phyloP scores from a whole-genome alignment of 306 rosid genomes.

The Lathyrus aphaca region DNA sequence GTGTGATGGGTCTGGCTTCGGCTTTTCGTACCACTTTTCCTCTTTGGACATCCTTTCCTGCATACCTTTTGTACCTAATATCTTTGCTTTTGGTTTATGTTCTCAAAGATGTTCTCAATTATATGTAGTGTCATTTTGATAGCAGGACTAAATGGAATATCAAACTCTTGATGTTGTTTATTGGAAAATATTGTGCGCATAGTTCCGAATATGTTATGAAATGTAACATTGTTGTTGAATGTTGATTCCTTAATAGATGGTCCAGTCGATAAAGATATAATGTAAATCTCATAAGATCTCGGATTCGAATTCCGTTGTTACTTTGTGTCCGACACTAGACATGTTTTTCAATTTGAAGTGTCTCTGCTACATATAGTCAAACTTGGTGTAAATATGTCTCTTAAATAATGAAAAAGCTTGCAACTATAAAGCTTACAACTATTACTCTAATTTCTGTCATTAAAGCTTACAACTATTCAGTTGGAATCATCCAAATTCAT shows the following conservation, averaged over 20 bases:
- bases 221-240: background rate
- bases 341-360: no score
- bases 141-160: background rate
- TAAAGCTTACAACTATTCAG: constrained; percentile 27
- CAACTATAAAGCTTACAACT: background rate
- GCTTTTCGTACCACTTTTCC: constrained; percentile 49
- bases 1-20: constrained; percentile 51
- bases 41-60: constrained; percentile 57
- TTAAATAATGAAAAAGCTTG: no score
- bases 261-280: no score
- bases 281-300: no score
- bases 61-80: constrained; percentile 53
- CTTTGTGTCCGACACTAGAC: no score
- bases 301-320: no score
- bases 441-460: constrained; percentile 9
- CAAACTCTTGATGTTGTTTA: background rate
- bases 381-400: no score
- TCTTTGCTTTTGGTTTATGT: constrained; percentile 54
- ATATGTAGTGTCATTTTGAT: background rate
- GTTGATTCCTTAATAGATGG: no score
- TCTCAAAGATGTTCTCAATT: constrained; percentile 48
- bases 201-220: background rate
- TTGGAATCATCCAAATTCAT: constrained; percentile 15
- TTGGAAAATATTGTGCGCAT: background rate
- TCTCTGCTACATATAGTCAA: no score